phyloP scores from a whole-genome alignment of 495 filamentous ascomycete species.

The Podospora appendiculata region DNA sequence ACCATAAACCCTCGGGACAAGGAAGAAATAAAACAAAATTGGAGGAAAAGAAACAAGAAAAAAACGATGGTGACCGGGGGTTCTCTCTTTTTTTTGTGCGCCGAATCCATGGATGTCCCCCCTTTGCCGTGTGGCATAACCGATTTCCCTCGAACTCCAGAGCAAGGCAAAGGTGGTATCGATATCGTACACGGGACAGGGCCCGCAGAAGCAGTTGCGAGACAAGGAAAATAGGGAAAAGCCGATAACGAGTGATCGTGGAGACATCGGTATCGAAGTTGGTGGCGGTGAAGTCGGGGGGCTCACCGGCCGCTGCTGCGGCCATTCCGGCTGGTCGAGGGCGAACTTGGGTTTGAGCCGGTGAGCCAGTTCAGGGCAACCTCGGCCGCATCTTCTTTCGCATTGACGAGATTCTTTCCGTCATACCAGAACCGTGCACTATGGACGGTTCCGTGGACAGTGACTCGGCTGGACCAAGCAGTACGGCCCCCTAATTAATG shows the following conservation, averaged over 20 bases:
- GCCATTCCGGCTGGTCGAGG: constrained; percentile 3
- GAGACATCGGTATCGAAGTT: neutral
- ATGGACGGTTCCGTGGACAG: constrained; percentile 46
- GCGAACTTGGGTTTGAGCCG: neutral
- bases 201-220: constrained; percentile 8
- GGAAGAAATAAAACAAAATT: neutral
- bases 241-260: too few relatives aligned
- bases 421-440: constrained; percentile 86
- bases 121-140: constrained; percentile 13
- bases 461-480: constrained; percentile 76
- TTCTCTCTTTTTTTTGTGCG: neutral
- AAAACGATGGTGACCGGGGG: neutral
- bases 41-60: constrained; percentile 5
- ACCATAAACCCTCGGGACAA: too few relatives aligned
- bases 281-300: neutral
- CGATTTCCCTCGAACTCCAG: constrained; percentile 8
- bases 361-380: constrained; percentile 51
- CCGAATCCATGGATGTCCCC: constrained; percentile 2
- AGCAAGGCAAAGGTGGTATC: constrained; percentile 5
- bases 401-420: constrained; percentile 76
- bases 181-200: constrained; percentile 7
- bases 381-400: constrained; percentile 85
- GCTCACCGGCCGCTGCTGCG: too few relatives aligned
- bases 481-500: constrained; percentile 68
- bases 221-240: constrained; percentile 7